phyloP scores from a whole-genome alignment of 192 early-diverging fungal genomes.

The Phlyctochytrium arcticum region DNA sequence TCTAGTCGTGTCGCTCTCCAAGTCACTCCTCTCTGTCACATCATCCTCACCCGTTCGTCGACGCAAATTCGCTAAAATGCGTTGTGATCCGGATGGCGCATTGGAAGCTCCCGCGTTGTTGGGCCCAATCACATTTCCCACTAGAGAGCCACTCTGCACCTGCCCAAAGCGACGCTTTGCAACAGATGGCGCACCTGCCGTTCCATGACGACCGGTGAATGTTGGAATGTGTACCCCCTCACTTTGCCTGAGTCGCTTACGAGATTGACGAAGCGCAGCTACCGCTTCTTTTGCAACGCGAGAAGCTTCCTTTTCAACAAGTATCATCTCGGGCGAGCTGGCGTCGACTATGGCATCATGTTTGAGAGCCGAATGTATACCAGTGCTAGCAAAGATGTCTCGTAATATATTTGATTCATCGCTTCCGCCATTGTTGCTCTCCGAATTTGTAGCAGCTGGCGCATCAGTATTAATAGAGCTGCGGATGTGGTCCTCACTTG shows the following conservation, averaged over 20 bases:
- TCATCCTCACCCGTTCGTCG: not conserved
- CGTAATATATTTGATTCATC: constrained; percentile 71
- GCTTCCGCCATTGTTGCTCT: constrained; percentile 12
- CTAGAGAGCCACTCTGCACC: not conserved
- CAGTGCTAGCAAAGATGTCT: constrained; percentile 76
- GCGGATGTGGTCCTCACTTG: constrained; percentile 12
- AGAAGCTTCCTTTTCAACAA: constrained; percentile 77
- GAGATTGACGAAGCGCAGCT: constrained; percentile 66
- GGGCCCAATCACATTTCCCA: not conserved
- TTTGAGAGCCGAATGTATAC: constrained; percentile 83
- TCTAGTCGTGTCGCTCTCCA: too few relatives aligned
- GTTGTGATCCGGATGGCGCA: too few relatives aligned
- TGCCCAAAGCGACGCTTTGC: constrained; percentile 14
- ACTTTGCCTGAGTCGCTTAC: constrained; percentile 53
- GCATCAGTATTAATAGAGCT: constrained; percentile 1
- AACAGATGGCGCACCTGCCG: constrained; percentile 44
- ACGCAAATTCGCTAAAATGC: constrained; percentile 8
- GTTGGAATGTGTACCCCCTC: constrained; percentile 72
- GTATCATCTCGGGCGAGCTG: constrained; percentile 51
- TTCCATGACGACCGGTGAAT: constrained; percentile 84
- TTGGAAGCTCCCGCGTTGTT: too few relatives aligned
- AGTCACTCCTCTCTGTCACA: constrained; percentile 8
- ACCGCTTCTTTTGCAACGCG: constrained; percentile 77
- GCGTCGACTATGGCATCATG: constrained; percentile 88
- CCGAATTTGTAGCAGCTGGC: not conserved